Evolutionary conservation across 768 basidiomycete species (phyloP), one percentile per base, ranked within the genome.

Genomic region (Leucosporidium scottii): DNA sequence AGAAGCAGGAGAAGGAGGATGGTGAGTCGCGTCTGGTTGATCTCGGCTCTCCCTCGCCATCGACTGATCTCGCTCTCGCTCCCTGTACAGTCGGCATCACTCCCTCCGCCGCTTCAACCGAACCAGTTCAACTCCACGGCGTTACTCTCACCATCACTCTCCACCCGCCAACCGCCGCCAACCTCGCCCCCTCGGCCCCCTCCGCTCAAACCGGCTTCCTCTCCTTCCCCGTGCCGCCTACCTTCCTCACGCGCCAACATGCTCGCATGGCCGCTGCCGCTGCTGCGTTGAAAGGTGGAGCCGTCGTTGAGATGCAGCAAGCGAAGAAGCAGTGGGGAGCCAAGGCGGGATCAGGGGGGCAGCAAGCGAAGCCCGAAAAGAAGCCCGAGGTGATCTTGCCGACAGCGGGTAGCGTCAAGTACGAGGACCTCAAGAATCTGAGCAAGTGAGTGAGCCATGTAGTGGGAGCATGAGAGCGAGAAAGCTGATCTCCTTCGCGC

Each of bases 361-460:
- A 27, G 28, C 20, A 23, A 49, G 30, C 28, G 55, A 18, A n/a
- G 36, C 7, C 28, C 25, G 34, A 58, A n/a, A 36, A 48, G 60
- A 30, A 56, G 25, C 23, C 15, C n/a, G 28, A 34, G 31, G 23
- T 34, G 21, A 28, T 31, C 28, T 20, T 51, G 20, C 66, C 66
- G 23, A 18, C 2, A 13, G 36, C 50, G 21, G 66, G 66, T 1
- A 34, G 50, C 21, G 61, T 67, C 7, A 27, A n/a, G 17, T 44
- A 49, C 27, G 66, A 62, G 36, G 66, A 62, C 1, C 50, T 62
- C n/a, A 50, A 56, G 23, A 2, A 17, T 20, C 54, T 67, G 28
- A 50, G 53, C 27, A 50, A 51, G 66, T 67, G 47, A 15, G 60
- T n/a, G n/a, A n/a, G n/a, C n/a, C n/a, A n/a, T n/a, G n/a, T n/a